phyloP scores from a whole-genome alignment of 2,329 filamentous ascomycete species.

The Monilinia laxa region DNA sequence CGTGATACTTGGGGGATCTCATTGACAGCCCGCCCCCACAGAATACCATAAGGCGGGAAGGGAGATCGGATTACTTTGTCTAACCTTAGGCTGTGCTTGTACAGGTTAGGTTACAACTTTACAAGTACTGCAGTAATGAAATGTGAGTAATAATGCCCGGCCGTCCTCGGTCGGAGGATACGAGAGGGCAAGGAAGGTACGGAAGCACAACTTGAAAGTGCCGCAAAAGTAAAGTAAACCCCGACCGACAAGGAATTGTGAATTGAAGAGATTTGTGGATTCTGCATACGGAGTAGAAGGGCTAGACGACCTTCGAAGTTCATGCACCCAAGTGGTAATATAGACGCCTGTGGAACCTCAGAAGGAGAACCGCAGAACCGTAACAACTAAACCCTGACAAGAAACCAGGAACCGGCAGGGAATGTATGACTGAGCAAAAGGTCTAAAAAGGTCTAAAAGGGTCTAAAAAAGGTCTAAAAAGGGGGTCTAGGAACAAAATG shows the following conservation, averaged over 20 bases:
- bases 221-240: slow-evolving; percentile 14
- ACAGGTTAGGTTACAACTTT: neutral
- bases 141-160: slow-evolving; percentile 18
- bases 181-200: neutral
- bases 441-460: neutral
- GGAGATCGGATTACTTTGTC: slow-evolving; percentile 8
- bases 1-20: slow-evolving; percentile 12
- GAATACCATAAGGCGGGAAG: slow-evolving; percentile 1
- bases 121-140: neutral
- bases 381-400: neutral
- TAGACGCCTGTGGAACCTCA: slow-evolving; percentile 12
- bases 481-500: neutral
- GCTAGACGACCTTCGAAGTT: neutral
- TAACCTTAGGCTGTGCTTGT: slow-evolving; percentile 13
- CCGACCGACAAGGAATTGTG: neutral
- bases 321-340: slow-evolving; percentile 1
- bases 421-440: neutral
- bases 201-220: slow-evolving; percentile 5
- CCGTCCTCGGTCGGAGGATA: slow-evolving; percentile 16
- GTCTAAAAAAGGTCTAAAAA: neutral
- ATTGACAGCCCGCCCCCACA: slow-evolving; percentile 8
- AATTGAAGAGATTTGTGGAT: neutral
- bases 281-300: neutral
- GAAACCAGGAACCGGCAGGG: neutral
- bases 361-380: neutral